These are phyloP conservation scores for Populus euphratica DNA, from an alignment of 345 rosid genomes.

Conservation along the genomic window DNA sequence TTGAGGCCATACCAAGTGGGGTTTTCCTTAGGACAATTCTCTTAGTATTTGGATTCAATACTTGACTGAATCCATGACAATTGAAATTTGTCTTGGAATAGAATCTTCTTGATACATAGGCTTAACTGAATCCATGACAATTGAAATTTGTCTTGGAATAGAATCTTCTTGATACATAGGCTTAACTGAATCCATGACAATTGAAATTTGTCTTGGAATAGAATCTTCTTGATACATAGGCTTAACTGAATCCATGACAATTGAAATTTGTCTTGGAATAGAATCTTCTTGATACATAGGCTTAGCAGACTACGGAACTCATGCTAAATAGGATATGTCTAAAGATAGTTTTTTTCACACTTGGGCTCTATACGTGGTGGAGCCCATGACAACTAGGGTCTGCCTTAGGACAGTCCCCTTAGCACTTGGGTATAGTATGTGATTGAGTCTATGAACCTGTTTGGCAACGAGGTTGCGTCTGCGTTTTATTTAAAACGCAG, in stretches of 20 bases:
- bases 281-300: too few species aligned
- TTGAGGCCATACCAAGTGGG: too few species aligned
- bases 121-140: accelerated
- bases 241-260: accelerated
- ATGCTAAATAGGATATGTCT: too few species aligned
- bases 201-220: accelerated
- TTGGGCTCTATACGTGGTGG: too few species aligned
- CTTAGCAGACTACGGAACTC: accelerated
- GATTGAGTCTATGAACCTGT: too few species aligned
- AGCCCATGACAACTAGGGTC: too few species aligned
- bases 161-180: too few species aligned
- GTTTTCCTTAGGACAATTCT: too few species aligned
- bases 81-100: accelerated
- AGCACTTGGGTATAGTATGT: accelerated
- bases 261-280: accelerated
- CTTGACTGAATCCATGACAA: accelerated
- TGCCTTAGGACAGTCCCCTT: accelerated
- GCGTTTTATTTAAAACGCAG: too few species aligned
- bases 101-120: too few species aligned
- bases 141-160: accelerated
- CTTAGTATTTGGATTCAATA: accelerated
- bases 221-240: too few species aligned
- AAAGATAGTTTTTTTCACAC: accelerated
- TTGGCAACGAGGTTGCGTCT: too few species aligned
- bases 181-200: accelerated